Conservation (phyloP, 805 yeast genomes). For the Starmerella ratchasimensis region DNA sequence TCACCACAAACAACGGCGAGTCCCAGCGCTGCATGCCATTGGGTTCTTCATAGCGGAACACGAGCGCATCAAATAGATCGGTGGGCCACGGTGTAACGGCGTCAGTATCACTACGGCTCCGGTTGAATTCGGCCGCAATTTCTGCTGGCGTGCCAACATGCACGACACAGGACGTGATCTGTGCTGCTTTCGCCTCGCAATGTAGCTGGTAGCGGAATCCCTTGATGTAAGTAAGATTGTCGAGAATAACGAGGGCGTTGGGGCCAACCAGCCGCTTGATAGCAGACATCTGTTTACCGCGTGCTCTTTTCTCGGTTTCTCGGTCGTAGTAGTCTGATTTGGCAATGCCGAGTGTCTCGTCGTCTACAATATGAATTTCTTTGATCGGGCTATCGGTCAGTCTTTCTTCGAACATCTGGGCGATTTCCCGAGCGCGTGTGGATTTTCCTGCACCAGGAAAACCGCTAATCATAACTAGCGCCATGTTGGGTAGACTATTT, state of each 20-base stretch:
- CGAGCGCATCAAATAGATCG: constrained; percentile 49
- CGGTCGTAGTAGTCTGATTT: constrained; percentile 61
- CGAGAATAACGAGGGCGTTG: constrained; percentile 64
- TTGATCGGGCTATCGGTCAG: constrained; percentile 32
- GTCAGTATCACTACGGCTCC: constrained; percentile 8
- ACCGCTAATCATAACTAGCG: constrained; percentile 71
- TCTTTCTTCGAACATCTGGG: constrained; percentile 33
- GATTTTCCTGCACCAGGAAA: constrained; percentile 78
- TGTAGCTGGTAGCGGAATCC: constrained; percentile 89
- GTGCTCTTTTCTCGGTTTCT: constrained; percentile 58
- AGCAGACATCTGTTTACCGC: constrained; percentile 79
- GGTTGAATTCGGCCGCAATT: constrained; percentile 51
- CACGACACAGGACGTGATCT: constrained; percentile 70
- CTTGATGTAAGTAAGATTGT: constrained; percentile 77
- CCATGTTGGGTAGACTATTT: constrained; percentile 46
- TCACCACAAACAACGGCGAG: constrained; percentile 68
- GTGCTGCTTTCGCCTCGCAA: constrained; percentile 79
- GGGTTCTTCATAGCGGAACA: constrained; percentile 89
- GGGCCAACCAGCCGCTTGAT: constrained; percentile 68
- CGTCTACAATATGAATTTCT: constrained; percentile 57
- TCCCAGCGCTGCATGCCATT: constrained; percentile 82
- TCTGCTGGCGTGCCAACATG: constrained; percentile 62
- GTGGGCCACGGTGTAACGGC: constrained; percentile 44
- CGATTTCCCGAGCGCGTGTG: constrained; percentile 49
- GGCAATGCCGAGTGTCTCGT: constrained; percentile 59